Conservation (phyloP, 140 eudicot species). For the Anethum foeniculum region DNA sequence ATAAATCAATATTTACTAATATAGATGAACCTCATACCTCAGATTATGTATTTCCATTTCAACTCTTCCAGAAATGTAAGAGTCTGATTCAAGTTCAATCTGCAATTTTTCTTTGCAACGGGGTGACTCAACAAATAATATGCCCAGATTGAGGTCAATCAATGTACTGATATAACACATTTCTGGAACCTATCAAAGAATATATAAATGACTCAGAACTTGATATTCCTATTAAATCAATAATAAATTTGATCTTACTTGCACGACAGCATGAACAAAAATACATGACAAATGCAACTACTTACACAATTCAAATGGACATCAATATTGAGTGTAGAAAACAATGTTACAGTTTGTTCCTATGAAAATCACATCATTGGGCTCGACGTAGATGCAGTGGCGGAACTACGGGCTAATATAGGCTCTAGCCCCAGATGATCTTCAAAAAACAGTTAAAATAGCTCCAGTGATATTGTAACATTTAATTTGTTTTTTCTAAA, state of each 20-base stretch:
- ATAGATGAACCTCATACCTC: conserved; percentile 36
- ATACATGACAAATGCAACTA: not conserved
- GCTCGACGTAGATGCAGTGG: not conserved
- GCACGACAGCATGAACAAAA: not conserved
- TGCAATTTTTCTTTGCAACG: conserved; percentile 64
- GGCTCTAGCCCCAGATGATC: not conserved
- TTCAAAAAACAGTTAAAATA: not conserved
- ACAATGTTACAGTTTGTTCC: not conserved
- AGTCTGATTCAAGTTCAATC: conserved; percentile 45
- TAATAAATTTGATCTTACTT: not conserved
- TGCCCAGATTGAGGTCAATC: conserved; percentile 64
- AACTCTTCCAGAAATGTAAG: conserved; percentile 28
- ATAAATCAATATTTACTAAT: not conserved
- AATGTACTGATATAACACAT: conserved; percentile 58
- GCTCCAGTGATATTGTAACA: not conserved
- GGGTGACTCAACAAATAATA: conserved; percentile 61
- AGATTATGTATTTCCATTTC: conserved; percentile 55
- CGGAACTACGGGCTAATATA: not conserved
- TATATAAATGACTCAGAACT: conserved; percentile 5
- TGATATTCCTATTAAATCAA: not conserved
- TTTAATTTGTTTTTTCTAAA: not conserved
- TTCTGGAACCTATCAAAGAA: conserved; percentile 62
- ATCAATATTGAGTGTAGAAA: not conserved
- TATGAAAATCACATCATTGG: not conserved
- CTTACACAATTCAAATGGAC: not conserved